Percentiles rank a stretch among this genome's conserved stretches.
phyloP scores from a whole-genome alignment of 805 yeast genomes.

The Cyberlindnera mycetangii region DNA sequence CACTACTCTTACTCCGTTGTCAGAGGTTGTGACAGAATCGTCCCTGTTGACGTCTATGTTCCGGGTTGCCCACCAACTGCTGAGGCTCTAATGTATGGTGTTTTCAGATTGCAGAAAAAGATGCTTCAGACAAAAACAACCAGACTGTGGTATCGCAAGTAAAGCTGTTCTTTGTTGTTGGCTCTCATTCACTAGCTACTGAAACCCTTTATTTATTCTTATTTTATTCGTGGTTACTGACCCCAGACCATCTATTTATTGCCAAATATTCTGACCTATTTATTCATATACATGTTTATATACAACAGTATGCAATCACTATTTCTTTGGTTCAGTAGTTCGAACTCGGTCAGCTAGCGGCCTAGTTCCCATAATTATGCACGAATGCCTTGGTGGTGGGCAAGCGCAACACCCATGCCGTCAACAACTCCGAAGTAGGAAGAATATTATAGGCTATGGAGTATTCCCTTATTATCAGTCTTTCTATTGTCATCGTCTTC shows the following conservation, averaged over 20 bases:
- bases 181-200: constrained; percentile 4
- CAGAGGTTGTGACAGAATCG: constrained; percentile 84
- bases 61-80: constrained; percentile 94
- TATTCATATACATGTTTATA: no score
- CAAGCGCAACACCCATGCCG: not conserved
- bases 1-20: constrained; percentile 88
- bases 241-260: not conserved
- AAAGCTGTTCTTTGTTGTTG: no score
- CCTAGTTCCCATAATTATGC: no score
- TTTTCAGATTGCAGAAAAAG: constrained; percentile 85
- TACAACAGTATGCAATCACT: no score
- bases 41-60: constrained; percentile 87
- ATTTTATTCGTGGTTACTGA: not conserved
- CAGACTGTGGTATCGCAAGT: constrained; percentile 80
- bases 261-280: not conserved
- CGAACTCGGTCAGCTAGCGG: no score
- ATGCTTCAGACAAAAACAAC: constrained; percentile 80
- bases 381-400: no score
- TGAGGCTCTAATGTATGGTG: constrained; percentile 89
- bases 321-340: no score
- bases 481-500: no score
- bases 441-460: no score
- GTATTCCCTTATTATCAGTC: no score
- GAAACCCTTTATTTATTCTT: constrained; percentile 1
- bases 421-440: no score